Evolutionary conservation across 164 flowering plant species (phyloP), one percentile per base, ranked within the genome.

Genomic region (Berberis thunbergii): DNA sequence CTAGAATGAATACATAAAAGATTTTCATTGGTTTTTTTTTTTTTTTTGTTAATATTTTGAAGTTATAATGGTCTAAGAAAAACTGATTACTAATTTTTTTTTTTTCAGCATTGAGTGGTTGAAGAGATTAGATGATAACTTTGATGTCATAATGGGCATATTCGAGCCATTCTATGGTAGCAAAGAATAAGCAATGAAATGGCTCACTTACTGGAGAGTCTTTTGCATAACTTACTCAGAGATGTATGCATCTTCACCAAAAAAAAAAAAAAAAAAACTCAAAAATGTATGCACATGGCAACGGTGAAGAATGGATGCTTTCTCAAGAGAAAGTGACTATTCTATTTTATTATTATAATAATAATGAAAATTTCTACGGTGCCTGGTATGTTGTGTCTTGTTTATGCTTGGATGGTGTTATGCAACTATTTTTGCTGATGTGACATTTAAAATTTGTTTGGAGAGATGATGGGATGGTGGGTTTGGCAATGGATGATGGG

Each of bases 301-400:
- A 68, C 44, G 75, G 72, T 44, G 75, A 68, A 61, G 75, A 73
- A 61, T 69, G 75, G 72, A 69, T 73, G 67, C 56, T 41, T 41
- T 60, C 69, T 7, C 75, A 61, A n/a, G 11, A 69, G 63, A 68
- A 59, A 1, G 43, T 13, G 44, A 26, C 26, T 26, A 26, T 26
- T 26, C 26, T 26, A 26, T 26, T 26, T 26, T 26, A 26, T 26
- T 26, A 26, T 26, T 26, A 26, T 26, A 0, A 26, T 26, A 26
- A 26, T 26, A 26, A 26, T 26, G 26, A 0, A 26, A 26, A 26
- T 0, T 26, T 26, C 26, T 26, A 26, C 26, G 26, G 26, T 26
- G 26, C 26, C 26, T 26, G 26, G 26, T 26, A 26, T 26, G 26
- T 26, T 26, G 26, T 26, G 26, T 26, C 26, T 26, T 0, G 26